A percentile compares a stretch with the other conserved stretches of the same genome.
Evolutionary conservation across 169 alveolate species (phyloP).

Genomic region (Plasmodium billcollinsi): DNA sequence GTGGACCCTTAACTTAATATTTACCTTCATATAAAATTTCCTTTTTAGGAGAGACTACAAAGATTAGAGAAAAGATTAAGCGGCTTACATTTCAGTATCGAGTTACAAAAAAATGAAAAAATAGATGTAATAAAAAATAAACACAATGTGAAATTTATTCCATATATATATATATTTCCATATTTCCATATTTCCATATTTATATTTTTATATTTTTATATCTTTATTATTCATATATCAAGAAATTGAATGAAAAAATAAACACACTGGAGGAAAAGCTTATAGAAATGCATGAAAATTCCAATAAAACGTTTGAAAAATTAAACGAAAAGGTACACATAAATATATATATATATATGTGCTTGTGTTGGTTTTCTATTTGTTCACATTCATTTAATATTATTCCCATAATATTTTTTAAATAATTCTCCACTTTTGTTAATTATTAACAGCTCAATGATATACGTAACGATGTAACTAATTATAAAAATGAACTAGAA

Average conservation of each 20-base stretch:
- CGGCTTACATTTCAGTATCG: conserved; percentile 68
- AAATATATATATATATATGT: not conserved
- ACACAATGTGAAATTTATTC: not conserved
- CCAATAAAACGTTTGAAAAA: conserved; percentile 62
- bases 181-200: not conserved
- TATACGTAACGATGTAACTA: conserved; percentile 42
- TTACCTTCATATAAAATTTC: not conserved
- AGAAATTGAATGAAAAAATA: conserved; percentile 63
- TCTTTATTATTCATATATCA: not conserved
- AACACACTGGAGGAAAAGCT: conserved; percentile 50
- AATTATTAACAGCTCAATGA: conserved; percentile 54
- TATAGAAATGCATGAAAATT: conserved; percentile 72
- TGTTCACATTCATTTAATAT: too few relatives aligned
- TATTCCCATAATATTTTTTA: not conserved
- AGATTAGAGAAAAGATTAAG: conserved; percentile 68
- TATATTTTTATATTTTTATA: not conserved
- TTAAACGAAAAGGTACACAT: conserved; percentile 62
- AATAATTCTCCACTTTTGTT: not conserved
- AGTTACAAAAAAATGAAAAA: conserved; percentile 75
- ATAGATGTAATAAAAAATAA: conserved; percentile 49
- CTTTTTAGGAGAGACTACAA: conserved; percentile 49
- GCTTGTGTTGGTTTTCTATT: too few relatives aligned
- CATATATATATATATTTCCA: not conserved
- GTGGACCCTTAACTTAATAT: not conserved
- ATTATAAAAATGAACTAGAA: conserved; percentile 63